phyloP scores from a whole-genome alignment of 208 protist genomes.

The Leptomonas pyrrhocoris region DNA sequence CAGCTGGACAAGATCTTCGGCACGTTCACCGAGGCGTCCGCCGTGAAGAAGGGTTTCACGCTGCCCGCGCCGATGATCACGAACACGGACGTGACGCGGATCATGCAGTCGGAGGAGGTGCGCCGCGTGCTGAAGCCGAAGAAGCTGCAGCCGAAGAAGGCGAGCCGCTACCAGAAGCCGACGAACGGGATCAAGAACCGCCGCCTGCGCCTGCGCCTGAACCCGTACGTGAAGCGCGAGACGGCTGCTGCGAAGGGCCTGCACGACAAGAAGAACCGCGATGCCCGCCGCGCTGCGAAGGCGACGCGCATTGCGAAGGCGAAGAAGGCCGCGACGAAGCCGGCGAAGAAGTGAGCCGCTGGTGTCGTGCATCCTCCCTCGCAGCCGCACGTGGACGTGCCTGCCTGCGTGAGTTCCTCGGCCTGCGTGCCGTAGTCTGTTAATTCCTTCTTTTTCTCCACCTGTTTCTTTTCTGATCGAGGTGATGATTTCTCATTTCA shows the following conservation, averaged over 20 bases:
- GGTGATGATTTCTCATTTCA: conserved; percentile 1
- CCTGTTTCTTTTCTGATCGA: conserved; percentile 9
- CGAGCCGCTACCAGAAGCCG: conserved; percentile 42
- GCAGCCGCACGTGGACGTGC: background rate
- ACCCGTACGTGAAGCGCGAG: conserved; percentile 77
- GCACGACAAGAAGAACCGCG: conserved; percentile 53
- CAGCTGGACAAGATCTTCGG: conserved; percentile 97
- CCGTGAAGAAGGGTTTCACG: conserved; percentile 90
- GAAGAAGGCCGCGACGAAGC: conserved; percentile 59
- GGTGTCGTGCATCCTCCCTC: background rate
- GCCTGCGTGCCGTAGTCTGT: conserved; percentile 13
- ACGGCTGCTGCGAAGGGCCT: conserved; percentile 52
- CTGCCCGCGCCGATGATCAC: conserved; percentile 74
- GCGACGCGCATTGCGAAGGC: conserved; percentile 45
- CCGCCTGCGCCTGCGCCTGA: conserved; percentile 77
- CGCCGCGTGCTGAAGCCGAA: conserved; percentile 75
- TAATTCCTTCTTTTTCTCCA: too few relatives aligned
- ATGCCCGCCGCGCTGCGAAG: conserved; percentile 56
- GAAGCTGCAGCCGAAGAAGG: conserved; percentile 66
- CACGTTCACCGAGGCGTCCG: conserved; percentile 80
- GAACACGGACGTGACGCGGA: conserved; percentile 78
- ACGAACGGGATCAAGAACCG: conserved; percentile 82
- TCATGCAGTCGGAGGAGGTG: conserved; percentile 87
- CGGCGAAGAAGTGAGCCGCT: conserved; percentile 28
- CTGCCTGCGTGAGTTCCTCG: background rate